These are phyloP conservation scores for Botrytis pseudocinerea DNA, from an alignment of 2,329 filamentous ascomycete species.

Conservation along the genomic window DNA sequence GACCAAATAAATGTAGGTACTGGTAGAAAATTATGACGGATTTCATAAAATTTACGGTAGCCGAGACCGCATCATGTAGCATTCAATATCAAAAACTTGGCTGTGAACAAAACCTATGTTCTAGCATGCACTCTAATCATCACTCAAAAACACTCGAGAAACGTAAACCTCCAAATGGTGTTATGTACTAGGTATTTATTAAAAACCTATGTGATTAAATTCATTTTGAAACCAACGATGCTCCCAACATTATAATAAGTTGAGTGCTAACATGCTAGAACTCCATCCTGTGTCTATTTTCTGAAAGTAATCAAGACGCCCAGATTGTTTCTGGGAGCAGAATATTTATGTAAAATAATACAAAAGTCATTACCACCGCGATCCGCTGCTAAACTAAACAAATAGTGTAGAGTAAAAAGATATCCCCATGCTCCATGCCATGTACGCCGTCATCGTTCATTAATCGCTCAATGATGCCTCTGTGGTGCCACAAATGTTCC, in stretches of 20 bases:
- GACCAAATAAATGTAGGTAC: neutral
- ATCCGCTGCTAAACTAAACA: slow-evolving; percentile 25
- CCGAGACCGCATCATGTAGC: neutral
- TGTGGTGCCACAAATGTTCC: slow-evolving; percentile 27
- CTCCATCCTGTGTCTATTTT: slow-evolving; percentile 21
- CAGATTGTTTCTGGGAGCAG: slow-evolving; percentile 21
- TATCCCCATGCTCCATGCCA: slow-evolving; percentile 31
- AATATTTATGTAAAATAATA: slow-evolving; percentile 24
- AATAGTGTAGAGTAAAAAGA: slow-evolving; percentile 29
- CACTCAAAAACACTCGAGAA: neutral
- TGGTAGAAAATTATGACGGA: neutral
- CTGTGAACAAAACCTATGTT: neutral
- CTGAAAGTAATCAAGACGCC: slow-evolving; percentile 20
- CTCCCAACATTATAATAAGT: slow-evolving; percentile 9
- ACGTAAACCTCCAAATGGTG: neutral
- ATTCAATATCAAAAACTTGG: slow-evolving; percentile 1
- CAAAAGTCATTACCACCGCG: slow-evolving; percentile 26
- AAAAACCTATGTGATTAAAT: neutral
- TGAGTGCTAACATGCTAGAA: slow-evolving; percentile 4
- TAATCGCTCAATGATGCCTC: slow-evolving; percentile 35
- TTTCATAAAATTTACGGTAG: slow-evolving; percentile 17
- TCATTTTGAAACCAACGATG: neutral
- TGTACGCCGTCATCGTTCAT: slow-evolving; percentile 39
- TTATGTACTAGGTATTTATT: neutral
- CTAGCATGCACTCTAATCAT: neutral